A percentile compares a stretch with the other conserved stretches of the same genome.
Conservation (phyloP, 2,329 filamentous ascomycete species). For the Pezicula rhizophila region DNA sequence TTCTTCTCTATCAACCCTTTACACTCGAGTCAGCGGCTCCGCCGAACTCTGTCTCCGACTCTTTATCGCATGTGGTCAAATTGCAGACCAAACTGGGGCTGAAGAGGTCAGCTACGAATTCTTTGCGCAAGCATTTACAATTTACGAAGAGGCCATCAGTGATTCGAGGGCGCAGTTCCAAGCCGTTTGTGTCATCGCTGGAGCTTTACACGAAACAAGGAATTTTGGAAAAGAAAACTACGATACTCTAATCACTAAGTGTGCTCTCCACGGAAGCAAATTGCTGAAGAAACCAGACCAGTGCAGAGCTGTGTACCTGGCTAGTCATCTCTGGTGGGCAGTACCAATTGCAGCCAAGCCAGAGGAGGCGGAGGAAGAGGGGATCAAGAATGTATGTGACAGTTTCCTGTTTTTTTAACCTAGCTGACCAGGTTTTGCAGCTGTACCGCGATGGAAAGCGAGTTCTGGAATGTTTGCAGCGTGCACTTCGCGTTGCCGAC, state of each 20-base stretch:
- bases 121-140: conserved; percentile 95
- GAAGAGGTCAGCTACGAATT: conserved; percentile 98
- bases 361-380: conserved; percentile 75
- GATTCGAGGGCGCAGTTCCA: conserved; percentile 97
- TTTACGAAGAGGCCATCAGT: conserved; percentile 93
- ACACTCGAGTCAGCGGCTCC: conserved; percentile 75
- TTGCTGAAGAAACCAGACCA: conserved; percentile 96
- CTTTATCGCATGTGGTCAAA: conserved; percentile 87
- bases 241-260: conserved; percentile 97
- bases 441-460: conserved; percentile 96
- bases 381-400: conserved; percentile 56
- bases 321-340: conserved; percentile 97
- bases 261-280: conserved; percentile 92
- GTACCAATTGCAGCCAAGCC: conserved; percentile 71
- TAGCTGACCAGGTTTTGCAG: conserved; percentile 37
- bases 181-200: conserved; percentile 90
- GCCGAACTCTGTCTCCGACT: conserved; percentile 84
- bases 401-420: neutral
- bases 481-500: conserved; percentile 90
- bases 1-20: conserved; percentile 77
- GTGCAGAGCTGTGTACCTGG: conserved; percentile 91
- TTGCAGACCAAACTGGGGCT: conserved; percentile 83
- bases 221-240: conserved; percentile 97
- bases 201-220: conserved; percentile 78
- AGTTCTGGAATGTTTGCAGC: conserved; percentile 91